Percentiles rank a stretch among this genome's conserved stretches.
These are phyloP conservation scores for Candida glucosophila DNA, from an alignment of 1,139 yeast genomes.

Conservation along the genomic window DNA sequence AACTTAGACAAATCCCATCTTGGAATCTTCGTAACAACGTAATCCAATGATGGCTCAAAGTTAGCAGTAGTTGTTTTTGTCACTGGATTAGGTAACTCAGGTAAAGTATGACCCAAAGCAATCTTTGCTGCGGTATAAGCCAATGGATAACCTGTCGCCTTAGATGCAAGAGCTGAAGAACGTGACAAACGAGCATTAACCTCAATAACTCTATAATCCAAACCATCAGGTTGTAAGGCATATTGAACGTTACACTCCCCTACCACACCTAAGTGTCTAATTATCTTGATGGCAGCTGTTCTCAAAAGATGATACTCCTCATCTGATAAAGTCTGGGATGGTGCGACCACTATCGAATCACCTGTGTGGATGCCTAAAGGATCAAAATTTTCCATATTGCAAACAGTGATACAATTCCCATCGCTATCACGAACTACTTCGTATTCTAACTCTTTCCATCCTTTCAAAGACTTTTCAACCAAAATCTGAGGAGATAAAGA, in stretches of 20 bases:
- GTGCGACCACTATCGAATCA: slow-evolving; percentile 98
- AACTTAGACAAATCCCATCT: slow-evolving; percentile 97
- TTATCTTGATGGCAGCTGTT: slow-evolving; percentile 93
- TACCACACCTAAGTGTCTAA: slow-evolving; percentile 95
- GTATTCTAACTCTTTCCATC: slow-evolving; percentile 98
- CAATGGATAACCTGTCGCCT: slow-evolving; percentile 97
- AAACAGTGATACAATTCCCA: slow-evolving; percentile 95
- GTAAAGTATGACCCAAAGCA: slow-evolving; percentile 88
- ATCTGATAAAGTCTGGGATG: slow-evolving; percentile 93
- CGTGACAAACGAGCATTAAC: slow-evolving; percentile 96
- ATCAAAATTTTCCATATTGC: slow-evolving; percentile 98
- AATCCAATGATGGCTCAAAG: slow-evolving; percentile 95
- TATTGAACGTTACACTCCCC: slow-evolving; percentile 99
- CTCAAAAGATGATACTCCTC: slow-evolving; percentile 98
- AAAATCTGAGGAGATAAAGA: slow-evolving; percentile 89
- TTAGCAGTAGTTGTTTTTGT: slow-evolving; percentile 94
- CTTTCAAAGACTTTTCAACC: slow-evolving; percentile 94
- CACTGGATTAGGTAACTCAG: slow-evolving; percentile 93
- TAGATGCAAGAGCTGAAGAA: slow-evolving; percentile 95
- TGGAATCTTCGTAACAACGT: slow-evolving; percentile 94
- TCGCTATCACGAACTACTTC: slow-evolving; percentile 97
- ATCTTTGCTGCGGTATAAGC: slow-evolving; percentile 98
- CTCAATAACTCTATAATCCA: slow-evolving; percentile 93
- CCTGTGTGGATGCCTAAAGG: slow-evolving; percentile 98
- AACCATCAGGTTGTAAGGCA: slow-evolving; percentile 90